A percentile compares a stretch with the other conserved stretches of the same genome.
Conservation (phyloP, 2,329 filamentous ascomycete genomes). For the Cordyceps javanica region DNA sequence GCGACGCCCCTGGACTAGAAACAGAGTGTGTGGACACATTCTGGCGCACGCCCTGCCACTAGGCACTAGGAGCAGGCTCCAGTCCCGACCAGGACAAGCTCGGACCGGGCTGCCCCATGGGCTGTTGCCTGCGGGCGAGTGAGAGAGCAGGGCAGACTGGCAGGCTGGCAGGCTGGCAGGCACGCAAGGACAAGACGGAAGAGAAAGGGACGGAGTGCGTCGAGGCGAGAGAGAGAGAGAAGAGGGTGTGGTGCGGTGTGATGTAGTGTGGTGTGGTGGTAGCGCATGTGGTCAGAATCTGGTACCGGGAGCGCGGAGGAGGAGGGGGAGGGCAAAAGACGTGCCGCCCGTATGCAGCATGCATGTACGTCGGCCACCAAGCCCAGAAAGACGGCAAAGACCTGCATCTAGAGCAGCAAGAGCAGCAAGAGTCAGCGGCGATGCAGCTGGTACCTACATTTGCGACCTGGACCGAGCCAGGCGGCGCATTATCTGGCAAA, state of each 20-base stretch:
- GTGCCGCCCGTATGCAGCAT: too few relatives aligned
- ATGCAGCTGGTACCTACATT: not conserved
- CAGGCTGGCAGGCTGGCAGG: not conserved
- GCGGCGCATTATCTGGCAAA: not conserved
- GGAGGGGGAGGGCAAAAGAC: not conserved
- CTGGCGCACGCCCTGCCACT: conserved; percentile 3
- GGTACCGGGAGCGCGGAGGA: conserved; percentile 4
- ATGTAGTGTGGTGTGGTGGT: too few relatives aligned
- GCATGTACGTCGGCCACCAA: too few relatives aligned
- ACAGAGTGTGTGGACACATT: not conserved
- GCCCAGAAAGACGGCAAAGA: too few relatives aligned
- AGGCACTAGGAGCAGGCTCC: not conserved
- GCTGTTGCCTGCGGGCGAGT: not conserved
- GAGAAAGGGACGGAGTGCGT: too few relatives aligned
- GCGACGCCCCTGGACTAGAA: conserved; percentile 9
- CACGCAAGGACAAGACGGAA: too few relatives aligned
- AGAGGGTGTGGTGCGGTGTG: not conserved
- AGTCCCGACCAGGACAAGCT: conserved; percentile 5
- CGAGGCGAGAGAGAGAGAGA: too few relatives aligned
- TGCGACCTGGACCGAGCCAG: too few relatives aligned
- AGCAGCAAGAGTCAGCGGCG: not conserved
- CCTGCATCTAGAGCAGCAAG: too few relatives aligned
- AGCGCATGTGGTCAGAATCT: conserved; percentile 5
- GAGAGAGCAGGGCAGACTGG: not conserved
- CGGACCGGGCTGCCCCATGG: not conserved